Conservation (phyloP, 352 stramenopile genomes). For the Achlya hypogyna region DNA sequence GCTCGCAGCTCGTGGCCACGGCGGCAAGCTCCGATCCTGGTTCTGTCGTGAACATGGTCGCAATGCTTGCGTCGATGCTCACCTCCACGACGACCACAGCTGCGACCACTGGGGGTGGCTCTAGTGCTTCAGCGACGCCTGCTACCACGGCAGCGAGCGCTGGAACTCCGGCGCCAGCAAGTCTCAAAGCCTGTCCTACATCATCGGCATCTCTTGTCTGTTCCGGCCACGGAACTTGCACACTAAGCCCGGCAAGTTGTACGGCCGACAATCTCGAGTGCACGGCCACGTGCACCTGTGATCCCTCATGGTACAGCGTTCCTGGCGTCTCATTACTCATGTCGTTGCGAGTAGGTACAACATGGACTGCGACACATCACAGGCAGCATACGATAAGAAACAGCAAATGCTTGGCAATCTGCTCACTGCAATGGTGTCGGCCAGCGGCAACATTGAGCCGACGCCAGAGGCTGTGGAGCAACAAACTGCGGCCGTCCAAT, state of each 20-base stretch:
- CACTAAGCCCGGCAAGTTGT: constrained; percentile 33
- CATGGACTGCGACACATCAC: constrained; percentile 44
- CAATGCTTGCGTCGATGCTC: constrained; percentile 3
- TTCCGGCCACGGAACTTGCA: constrained; percentile 37
- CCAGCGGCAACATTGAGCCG: constrained; percentile 29
- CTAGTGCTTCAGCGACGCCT: background rate
- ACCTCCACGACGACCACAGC: background rate
- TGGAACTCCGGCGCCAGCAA: background rate
- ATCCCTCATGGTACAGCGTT: constrained; percentile 30
- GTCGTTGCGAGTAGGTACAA: constrained; percentile 18
- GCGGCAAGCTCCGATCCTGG: constrained; percentile 30
- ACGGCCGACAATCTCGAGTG: constrained; percentile 44
- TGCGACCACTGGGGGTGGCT: too few relatives aligned
- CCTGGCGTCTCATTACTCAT: background rate
- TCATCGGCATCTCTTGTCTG: constrained; percentile 19
- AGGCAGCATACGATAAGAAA: constrained; percentile 45
- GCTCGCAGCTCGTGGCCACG: background rate
- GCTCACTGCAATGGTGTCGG: constrained; percentile 47
- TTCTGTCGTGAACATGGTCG: constrained; percentile 54
- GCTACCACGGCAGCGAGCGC: too few relatives aligned
- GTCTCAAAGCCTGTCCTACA: background rate
- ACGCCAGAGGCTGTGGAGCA: constrained; percentile 43
- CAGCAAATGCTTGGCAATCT: constrained; percentile 40
- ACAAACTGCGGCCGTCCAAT: constrained; percentile 48
- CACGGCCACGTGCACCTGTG: constrained; percentile 40